phyloP scores from a whole-genome alignment of 2,329 filamentous ascomycete genomes.

The Phaeosphaeriaceae sp. region DNA sequence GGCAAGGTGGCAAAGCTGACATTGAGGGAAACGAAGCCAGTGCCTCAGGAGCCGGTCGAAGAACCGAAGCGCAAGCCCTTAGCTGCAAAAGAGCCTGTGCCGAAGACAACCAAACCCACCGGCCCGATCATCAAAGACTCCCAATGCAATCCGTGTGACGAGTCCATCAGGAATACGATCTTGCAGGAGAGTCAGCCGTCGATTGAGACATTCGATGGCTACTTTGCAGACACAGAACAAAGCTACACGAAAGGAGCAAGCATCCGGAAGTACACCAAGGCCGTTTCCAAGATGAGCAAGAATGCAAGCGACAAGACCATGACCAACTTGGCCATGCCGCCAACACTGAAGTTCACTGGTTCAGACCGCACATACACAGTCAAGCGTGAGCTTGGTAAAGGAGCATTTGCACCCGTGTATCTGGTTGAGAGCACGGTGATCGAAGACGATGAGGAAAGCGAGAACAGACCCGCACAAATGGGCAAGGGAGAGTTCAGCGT shows the following conservation, averaged over 20 bases:
- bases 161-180: conserved; percentile 76
- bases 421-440: conserved; percentile 77
- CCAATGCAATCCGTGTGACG: conserved; percentile 90
- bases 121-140: conserved; percentile 80
- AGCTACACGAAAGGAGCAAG: conserved; percentile 73
- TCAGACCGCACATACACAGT: conserved; percentile 75
- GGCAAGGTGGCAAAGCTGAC: conserved; percentile 61
- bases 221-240: conserved; percentile 73
- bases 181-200: conserved; percentile 76
- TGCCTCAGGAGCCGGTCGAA: conserved; percentile 28
- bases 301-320: conserved; percentile 67
- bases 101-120: conserved; percentile 55
- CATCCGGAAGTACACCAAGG: conserved; percentile 83
- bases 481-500: conserved; percentile 69
- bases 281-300: conserved; percentile 64
- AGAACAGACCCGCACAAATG: conserved; percentile 61
- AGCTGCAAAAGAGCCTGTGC: conserved; percentile 49
- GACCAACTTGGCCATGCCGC: conserved; percentile 65
- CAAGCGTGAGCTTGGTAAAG: conserved; percentile 86
- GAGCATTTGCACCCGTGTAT: conserved; percentile 95
- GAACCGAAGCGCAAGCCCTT: conserved; percentile 23
- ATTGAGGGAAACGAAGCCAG: conserved; percentile 54
- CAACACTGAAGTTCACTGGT: conserved; percentile 73
- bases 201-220: conserved; percentile 78
- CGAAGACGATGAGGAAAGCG: conserved; percentile 55